Conservation (phyloP, 148 eudicot genomes). For the Hydrangea macrophylla region DNA sequence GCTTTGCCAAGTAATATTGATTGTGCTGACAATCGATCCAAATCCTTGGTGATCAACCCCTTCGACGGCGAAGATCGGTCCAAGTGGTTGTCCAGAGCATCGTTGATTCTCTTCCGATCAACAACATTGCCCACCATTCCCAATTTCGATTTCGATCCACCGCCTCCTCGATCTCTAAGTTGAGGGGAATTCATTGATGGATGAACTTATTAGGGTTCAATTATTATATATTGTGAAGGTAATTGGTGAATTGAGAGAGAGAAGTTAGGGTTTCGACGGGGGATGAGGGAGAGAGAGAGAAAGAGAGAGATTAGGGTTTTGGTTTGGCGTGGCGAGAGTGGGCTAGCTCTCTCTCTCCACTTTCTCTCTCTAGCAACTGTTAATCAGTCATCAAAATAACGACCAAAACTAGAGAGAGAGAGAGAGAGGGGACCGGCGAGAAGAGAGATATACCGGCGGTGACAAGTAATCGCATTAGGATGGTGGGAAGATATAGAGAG, state of each 20-base stretch:
- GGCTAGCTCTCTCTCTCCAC: conserved; percentile 9
- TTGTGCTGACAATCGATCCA: conserved; percentile 34
- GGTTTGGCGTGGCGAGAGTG: no score
- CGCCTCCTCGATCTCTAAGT: conserved; percentile 35
- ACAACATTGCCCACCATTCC: no score
- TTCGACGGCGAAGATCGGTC: conserved; percentile 55
- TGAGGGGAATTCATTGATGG: no score
- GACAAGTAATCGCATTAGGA: no score
- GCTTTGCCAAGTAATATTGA: conserved; percentile 31
- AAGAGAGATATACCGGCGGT: no score
- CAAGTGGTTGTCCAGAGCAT: conserved; percentile 58
- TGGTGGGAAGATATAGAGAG: no score
- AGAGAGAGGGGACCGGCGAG: no score
- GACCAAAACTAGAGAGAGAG: no score
- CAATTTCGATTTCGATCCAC: conserved; percentile 42
- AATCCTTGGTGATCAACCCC: conserved; percentile 35
- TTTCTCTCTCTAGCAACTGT: no score
- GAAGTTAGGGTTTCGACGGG: background rate
- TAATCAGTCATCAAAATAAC: no score
- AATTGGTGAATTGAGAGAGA: no score
- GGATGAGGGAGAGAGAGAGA: no score
- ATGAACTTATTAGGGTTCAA: conserved; percentile 26
- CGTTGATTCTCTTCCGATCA: conserved; percentile 57
- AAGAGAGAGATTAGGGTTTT: conserved; percentile 19
- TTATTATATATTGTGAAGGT: background rate